Conservation (phyloP, 371 early-diverging fungal species). For the Mucor saturninus region DNA sequence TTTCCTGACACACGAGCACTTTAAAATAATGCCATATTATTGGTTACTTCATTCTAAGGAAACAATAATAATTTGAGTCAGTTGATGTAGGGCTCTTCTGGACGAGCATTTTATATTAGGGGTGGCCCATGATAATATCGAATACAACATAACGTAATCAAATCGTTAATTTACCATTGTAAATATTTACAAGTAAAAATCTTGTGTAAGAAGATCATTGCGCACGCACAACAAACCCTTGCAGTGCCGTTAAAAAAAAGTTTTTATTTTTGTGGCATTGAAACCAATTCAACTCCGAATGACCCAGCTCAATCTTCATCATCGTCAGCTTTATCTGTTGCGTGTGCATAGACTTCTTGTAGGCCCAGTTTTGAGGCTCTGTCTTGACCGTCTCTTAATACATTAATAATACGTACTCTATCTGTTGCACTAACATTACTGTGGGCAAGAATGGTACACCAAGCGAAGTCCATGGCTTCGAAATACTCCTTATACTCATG, state of each 20-base stretch:
- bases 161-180: too few relatives aligned
- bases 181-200: too few relatives aligned
- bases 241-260: not conserved
- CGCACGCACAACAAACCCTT: too few relatives aligned
- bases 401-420: conserved; percentile 36
- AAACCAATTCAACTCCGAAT: not conserved
- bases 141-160: too few relatives aligned
- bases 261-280: not conserved
- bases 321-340: conserved; percentile 21
- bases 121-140: too few relatives aligned
- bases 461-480: conserved; percentile 39
- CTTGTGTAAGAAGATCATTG: too few relatives aligned
- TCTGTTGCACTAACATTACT: conserved; percentile 32
- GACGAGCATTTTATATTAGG: too few relatives aligned
- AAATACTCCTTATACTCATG: conserved; percentile 37
- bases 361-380: conserved; percentile 20
- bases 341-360: conserved; percentile 20
- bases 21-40: too few relatives aligned
- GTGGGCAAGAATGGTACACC: conserved; percentile 25
- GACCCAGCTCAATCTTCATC: conserved; percentile 11
- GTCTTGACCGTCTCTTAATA: conserved; percentile 41
- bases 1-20: too few relatives aligned
- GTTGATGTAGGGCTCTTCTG: too few relatives aligned
- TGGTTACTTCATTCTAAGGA: too few relatives aligned
- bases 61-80: too few relatives aligned